Evolutionary conservation across 257 asterid genomes (phyloP).

Genomic region (Lycium ferocissimum): DNA sequence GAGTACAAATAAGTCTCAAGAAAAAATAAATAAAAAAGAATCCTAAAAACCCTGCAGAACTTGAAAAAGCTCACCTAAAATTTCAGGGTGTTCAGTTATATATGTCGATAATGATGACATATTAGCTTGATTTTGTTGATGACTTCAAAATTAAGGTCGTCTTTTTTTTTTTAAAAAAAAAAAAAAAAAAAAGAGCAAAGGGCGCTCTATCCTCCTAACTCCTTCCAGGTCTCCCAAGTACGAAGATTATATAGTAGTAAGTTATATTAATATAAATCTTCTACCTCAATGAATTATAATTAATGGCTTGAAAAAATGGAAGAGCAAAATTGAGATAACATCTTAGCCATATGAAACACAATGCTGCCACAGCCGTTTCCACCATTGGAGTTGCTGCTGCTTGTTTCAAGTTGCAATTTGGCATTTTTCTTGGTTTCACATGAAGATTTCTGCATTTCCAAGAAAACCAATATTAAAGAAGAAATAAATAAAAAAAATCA

Average conservation of each 20-base stretch:
- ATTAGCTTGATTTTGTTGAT: background rate
- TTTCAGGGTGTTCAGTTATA: background rate
- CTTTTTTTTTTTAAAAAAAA: too few species aligned
- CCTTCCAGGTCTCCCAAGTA: background rate
- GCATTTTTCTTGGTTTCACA: background rate
- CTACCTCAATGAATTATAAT: background rate
- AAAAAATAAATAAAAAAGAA: too few species aligned
- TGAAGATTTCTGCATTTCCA: conserved; percentile 26
- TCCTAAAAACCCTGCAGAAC: background rate
- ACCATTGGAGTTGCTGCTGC: background rate
- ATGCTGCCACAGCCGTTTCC: conserved; percentile 1
- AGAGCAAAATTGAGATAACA: conserved; percentile 28
- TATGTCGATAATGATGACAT: background rate
- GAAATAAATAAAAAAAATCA: background rate
- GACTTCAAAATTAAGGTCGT: background rate
- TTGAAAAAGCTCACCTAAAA: background rate
- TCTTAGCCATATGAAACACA: conserved; percentile 4
- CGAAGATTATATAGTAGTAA: too few species aligned
- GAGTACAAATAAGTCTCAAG: background rate
- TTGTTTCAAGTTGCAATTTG: background rate
- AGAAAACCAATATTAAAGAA: background rate
- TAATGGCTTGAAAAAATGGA: conserved; percentile 18
- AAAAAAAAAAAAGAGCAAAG: too few species aligned
- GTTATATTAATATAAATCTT: background rate
- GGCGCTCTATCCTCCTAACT: background rate